phyloP scores from a whole-genome alignment of 306 rosid species.

The Sindora glabra region DNA sequence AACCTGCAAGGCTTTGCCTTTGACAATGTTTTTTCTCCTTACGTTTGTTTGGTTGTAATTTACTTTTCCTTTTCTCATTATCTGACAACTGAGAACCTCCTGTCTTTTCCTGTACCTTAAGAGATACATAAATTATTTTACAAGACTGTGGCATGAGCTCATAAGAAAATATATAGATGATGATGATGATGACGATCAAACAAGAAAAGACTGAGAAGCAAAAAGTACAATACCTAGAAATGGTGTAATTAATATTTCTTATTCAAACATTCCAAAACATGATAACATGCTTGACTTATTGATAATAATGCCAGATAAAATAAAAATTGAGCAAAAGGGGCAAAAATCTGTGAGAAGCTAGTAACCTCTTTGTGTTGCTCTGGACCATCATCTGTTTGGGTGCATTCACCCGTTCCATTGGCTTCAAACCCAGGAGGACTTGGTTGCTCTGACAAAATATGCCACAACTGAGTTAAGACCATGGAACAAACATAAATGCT shows the following conservation, averaged over 20 bases:
- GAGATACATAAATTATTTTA: not conserved
- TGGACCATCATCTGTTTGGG: constrained; percentile 22
- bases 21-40: constrained; percentile 13
- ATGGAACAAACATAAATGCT: not conserved
- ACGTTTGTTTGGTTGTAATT: constrained; percentile 4
- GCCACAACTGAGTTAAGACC: constrained; percentile 8
- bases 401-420: constrained; percentile 10
- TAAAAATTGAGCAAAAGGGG: not conserved
- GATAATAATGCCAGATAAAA: not conserved
- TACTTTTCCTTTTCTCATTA: constrained; percentile 28
- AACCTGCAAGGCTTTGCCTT: constrained; percentile 79
- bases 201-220: not conserved
- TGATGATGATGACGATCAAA: not conserved
- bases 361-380: constrained; percentile 44
- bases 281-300: constrained; percentile 2
- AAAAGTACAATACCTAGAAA: not conserved
- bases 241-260: not conserved
- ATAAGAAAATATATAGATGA: no score
- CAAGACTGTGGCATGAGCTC: no score
- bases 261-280: not conserved
- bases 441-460: constrained; percentile 32
- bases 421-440: constrained; percentile 21
- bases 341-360: not conserved
- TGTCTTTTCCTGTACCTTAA: constrained; percentile 12
- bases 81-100: constrained; percentile 13